A percentile compares a stretch with the other conserved stretches of the same genome.
phyloP scores from a whole-genome alignment of 2,329 filamentous ascomycete genomes.

The Fusarium acutatum region DNA sequence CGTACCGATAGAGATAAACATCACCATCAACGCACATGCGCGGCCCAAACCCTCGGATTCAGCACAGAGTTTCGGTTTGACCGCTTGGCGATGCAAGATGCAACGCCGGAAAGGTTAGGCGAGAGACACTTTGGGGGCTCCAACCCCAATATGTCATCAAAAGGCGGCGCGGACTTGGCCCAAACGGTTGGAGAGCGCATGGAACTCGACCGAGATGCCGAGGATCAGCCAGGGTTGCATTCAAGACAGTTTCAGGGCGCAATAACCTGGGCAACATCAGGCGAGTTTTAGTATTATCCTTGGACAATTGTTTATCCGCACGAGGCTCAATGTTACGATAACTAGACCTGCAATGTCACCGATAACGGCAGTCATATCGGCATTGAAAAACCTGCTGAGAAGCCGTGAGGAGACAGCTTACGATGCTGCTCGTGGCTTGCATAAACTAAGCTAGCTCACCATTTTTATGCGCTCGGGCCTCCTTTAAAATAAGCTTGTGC shows the following conservation, averaged over 20 bases:
- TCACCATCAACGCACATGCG: background rate
- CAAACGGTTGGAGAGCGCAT: conserved; percentile 1
- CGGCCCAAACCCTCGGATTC: background rate
- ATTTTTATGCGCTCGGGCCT: background rate
- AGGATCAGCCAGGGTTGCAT: background rate
- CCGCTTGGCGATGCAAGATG: background rate
- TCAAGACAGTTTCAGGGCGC: background rate
- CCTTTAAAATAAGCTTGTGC: conserved; percentile 17
- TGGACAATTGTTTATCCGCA: background rate
- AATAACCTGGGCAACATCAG: background rate
- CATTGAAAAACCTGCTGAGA: background rate
- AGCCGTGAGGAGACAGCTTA: background rate
- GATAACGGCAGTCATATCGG: background rate
- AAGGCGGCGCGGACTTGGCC: background rate
- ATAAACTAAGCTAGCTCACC: conserved; percentile 1
- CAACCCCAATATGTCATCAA: conserved; percentile 11
- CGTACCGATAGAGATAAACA: background rate
- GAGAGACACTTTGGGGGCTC: conserved; percentile 3
- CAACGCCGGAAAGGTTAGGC: background rate
- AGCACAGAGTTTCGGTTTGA: background rate
- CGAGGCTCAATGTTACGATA: background rate
- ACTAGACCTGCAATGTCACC: background rate
- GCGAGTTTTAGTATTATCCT: background rate
- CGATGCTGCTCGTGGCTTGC: background rate
- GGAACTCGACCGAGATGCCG: conserved; percentile 10